Percentiles rank a stretch among this genome's conserved stretches.
phyloP scores from a whole-genome alignment of 148 eudicot genomes.

The Chenopodium album region DNA sequence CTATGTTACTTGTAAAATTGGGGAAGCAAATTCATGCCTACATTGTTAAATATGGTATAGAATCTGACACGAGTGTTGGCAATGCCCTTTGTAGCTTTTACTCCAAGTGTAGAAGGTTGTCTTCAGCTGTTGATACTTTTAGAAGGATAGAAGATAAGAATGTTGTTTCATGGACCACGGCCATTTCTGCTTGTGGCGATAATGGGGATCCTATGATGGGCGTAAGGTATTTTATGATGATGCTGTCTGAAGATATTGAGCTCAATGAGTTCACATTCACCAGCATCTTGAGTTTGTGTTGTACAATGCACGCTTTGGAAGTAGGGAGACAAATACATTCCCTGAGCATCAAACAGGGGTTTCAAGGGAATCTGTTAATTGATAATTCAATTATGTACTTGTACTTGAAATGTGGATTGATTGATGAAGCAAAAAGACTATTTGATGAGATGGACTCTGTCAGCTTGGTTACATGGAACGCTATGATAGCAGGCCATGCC shows the following conservation, averaged over 20 bases:
- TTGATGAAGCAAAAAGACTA: conserved; percentile 49
- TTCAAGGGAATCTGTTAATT: conserved; percentile 36
- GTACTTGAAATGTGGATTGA: conserved; percentile 61
- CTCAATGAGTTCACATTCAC: conserved; percentile 71
- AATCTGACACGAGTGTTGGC: conserved; percentile 51
- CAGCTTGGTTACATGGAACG: conserved; percentile 69
- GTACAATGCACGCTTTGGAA: conserved; percentile 47
- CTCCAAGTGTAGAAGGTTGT: conserved; percentile 46
- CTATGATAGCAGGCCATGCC: conserved; percentile 80
- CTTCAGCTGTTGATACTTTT: conserved; percentile 55
- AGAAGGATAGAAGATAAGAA: conserved; percentile 51
- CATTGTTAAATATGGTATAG: conserved; percentile 50
- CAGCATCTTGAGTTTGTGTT: conserved; percentile 58
- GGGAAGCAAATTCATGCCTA: conserved; percentile 66
- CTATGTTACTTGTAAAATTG: conserved; percentile 35
- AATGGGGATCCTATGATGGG: conserved; percentile 56
- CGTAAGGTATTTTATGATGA: conserved; percentile 44
- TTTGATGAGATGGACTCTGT: conserved; percentile 46
- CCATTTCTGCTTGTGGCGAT: conserved; percentile 64
- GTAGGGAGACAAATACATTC: conserved; percentile 63
- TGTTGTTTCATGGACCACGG: conserved; percentile 73
- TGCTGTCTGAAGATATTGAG: conserved; percentile 50
- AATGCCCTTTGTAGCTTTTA: conserved; percentile 65
- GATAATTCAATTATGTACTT: conserved; percentile 64
- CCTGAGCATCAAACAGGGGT: conserved; percentile 58